A percentile compares a stretch with the other conserved stretches of the same genome.
Conservation (phyloP, 768 basidiomycete genomes). For the Cystofilobasidium macerans region DNA sequence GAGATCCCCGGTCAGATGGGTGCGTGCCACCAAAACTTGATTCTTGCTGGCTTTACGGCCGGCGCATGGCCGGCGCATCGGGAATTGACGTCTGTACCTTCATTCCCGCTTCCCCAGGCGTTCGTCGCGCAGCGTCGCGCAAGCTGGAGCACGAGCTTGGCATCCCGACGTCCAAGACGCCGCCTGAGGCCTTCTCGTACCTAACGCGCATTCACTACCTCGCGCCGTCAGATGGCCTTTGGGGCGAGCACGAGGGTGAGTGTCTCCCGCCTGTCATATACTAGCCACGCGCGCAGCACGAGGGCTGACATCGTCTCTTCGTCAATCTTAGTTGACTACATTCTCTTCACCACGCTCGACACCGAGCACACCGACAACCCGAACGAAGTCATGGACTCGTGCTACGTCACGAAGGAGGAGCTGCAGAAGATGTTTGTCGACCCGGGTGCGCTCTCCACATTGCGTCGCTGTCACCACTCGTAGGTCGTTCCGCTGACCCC, state of each 20-base stretch:
- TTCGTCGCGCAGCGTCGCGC: constrained; percentile 77
- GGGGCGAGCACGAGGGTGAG: constrained; percentile 97
- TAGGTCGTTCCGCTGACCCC: too few relatives aligned
- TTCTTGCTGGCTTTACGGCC: background rate
- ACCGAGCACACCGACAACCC: constrained; percentile 68
- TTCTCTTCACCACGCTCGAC: constrained; percentile 82
- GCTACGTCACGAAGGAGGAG: constrained; percentile 84
- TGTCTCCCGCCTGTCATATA: constrained; percentile 4
- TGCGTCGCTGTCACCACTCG: background rate
- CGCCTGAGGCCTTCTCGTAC: constrained; percentile 79
- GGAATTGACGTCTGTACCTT: too few relatives aligned
- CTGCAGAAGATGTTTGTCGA: constrained; percentile 82
- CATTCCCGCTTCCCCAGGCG: constrained; percentile 45
- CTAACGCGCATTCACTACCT: constrained; percentile 94
- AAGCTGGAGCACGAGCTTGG: constrained; percentile 96
- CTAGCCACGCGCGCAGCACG: too few relatives aligned
- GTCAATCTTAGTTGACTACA: constrained; percentile 71
- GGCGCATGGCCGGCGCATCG: background rate
- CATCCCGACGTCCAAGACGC: constrained; percentile 66
- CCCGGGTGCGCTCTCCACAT: constrained; percentile 30
- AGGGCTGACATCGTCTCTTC: background rate
- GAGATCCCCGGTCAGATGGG: constrained; percentile 62
- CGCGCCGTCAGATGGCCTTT: constrained; percentile 56
- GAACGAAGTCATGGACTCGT: constrained; percentile 84
- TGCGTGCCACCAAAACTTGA: too few relatives aligned